phyloP scores from a whole-genome alignment of 2,329 filamentous ascomycete genomes.

The Akanthomyces muscarius region DNA sequence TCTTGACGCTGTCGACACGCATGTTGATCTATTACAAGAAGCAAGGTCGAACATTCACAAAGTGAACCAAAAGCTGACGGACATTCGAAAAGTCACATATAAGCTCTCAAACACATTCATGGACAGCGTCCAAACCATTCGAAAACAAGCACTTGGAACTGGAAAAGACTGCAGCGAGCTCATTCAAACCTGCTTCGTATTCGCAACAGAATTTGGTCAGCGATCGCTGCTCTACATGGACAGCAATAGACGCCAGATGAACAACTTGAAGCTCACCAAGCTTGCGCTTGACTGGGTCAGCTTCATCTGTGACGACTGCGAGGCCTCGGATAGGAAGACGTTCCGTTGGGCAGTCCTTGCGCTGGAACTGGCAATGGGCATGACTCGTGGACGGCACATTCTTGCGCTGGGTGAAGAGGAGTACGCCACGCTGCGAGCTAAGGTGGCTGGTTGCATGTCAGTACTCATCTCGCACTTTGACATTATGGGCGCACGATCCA shows the following conservation, averaged over 20 bases:
- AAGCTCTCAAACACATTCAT: constrained; percentile 97
- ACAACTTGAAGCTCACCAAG: constrained; percentile 91
- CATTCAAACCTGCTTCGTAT: constrained; percentile 96
- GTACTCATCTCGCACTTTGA: constrained; percentile 97
- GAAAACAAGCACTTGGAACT: constrained; percentile 64
- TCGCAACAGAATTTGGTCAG: constrained; percentile 97
- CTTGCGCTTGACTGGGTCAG: constrained; percentile 94
- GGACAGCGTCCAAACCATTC: constrained; percentile 93
- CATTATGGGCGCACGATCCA: constrained; percentile 95
- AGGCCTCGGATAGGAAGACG: constrained; percentile 88
- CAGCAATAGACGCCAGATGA: constrained; percentile 91
- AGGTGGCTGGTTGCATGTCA: constrained; percentile 96
- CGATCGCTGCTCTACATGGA: constrained; percentile 94
- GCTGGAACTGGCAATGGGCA: constrained; percentile 93
- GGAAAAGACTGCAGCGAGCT: constrained; percentile 89
- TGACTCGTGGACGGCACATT: constrained; percentile 91
- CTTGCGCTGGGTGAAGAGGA: constrained; percentile 86
- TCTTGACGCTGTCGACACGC: constrained; percentile 71
- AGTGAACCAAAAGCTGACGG: constrained; percentile 85
- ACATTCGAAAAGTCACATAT: constrained; percentile 93
- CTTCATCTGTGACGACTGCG: constrained; percentile 96
- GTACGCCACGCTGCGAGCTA: constrained; percentile 75
- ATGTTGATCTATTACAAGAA: constrained; percentile 85
- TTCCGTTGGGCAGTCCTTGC: constrained; percentile 97
- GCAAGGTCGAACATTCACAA: constrained; percentile 89